A percentile compares a stretch with the other conserved stretches of the same genome.
Evolutionary conservation across 75 land plant genomes (phyloP).

Genomic region (Ceratopteris richardii): DNA sequence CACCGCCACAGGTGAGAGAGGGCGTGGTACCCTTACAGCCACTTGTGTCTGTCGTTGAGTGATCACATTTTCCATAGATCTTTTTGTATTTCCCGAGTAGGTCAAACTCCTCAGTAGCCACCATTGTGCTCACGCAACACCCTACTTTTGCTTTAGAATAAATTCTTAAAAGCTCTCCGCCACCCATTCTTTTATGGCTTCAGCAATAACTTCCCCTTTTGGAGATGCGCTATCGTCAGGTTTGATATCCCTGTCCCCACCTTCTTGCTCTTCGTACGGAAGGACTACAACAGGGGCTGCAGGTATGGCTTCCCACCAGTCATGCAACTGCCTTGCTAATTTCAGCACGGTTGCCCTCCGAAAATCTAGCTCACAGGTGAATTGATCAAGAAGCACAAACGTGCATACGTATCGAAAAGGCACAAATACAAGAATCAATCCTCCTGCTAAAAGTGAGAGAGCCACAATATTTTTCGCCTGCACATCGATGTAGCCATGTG

Average conservation of each 20-base stretch:
- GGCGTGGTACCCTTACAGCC: no score
- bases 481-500: not conserved
- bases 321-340: slow-evolving; percentile 39
- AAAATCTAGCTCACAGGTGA: slow-evolving; percentile 72
- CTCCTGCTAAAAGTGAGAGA: slow-evolving; percentile 39
- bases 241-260: slow-evolving; percentile 6
- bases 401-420: slow-evolving; percentile 62
- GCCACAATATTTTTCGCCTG: slow-evolving; percentile 70
- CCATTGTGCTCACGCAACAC: no score
- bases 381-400: slow-evolving; percentile 50
- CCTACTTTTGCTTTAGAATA: no score
- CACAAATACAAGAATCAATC: slow-evolving; percentile 36
- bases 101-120: no score
- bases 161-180: slow-evolving; percentile 5
- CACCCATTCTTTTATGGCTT: not conserved
- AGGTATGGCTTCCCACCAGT: slow-evolving; percentile 69
- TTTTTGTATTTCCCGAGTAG: no score
- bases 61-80: no score
- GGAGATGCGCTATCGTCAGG: not conserved
- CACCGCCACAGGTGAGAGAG: no score
- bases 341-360: slow-evolving; percentile 54
- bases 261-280: slow-evolving; percentile 39
- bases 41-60: no score
- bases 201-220: slow-evolving; percentile 6
- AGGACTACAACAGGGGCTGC: slow-evolving; percentile 77